Evolutionary conservation across 306 rosid genomes (phyloP).

Genomic region (Fagus crenata): DNA sequence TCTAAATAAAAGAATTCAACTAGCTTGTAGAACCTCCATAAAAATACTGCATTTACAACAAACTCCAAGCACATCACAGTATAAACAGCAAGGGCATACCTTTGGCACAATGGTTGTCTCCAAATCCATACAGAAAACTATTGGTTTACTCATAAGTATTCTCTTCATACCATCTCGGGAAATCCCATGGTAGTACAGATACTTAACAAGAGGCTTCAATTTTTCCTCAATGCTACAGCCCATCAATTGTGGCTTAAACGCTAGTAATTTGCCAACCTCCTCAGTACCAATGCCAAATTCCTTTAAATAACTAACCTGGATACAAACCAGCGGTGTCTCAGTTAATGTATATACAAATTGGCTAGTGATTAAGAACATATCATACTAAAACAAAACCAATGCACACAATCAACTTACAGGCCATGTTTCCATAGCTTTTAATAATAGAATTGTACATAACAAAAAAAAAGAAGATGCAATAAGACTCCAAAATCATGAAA

Average conservation of each 20-base stretch:
- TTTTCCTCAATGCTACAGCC: constrained; percentile 82
- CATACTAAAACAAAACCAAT: constrained; percentile 4
- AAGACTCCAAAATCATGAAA: constrained; percentile 5
- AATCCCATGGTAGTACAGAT: constrained; percentile 75
- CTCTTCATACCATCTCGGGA: constrained; percentile 89
- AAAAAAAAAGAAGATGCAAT: constrained; percentile 10
- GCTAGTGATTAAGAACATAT: constrained; percentile 19
- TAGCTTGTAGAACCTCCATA: not conserved
- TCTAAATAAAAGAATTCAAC: constrained; percentile 9
- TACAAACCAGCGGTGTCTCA: constrained; percentile 30
- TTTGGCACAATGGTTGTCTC: constrained; percentile 75
- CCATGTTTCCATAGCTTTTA: not conserved
- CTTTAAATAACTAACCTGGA: constrained; percentile 78
- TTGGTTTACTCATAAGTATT: constrained; percentile 79
- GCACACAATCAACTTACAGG: not conserved
- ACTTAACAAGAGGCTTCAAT: constrained; percentile 91
- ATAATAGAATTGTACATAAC: not conserved
- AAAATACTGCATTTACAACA: not conserved
- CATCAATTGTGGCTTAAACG: constrained; percentile 88
- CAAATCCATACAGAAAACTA: constrained; percentile 77
- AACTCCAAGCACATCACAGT: constrained; percentile 12
- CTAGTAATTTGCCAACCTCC: constrained; percentile 79
- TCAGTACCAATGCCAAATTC: constrained; percentile 74
- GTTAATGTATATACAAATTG: constrained; percentile 19
- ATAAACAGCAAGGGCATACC: constrained; percentile 47